Evolutionary conservation across 129 eudicot species (phyloP).

Genomic region (Flaveria robusta): DNA sequence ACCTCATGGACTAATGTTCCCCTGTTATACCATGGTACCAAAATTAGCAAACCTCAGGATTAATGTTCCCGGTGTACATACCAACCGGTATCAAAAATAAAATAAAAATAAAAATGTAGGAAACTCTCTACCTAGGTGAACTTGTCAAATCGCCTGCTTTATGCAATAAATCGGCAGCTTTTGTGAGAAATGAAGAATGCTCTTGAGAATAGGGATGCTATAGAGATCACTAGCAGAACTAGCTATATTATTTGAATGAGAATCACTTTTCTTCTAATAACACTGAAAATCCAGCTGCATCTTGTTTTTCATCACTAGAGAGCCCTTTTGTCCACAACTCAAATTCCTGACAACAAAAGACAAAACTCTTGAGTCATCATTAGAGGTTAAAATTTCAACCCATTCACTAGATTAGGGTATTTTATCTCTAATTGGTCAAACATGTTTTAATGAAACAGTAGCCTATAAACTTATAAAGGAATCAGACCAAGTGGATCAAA

Average conservation of each 20-base stretch:
- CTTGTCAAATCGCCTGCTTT: slow-evolving; percentile 77
- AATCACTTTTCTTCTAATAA: slow-evolving; percentile 68
- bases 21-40: not conserved
- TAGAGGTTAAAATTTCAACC: slow-evolving; percentile 10
- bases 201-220: slow-evolving; percentile 75
- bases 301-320: slow-evolving; percentile 55
- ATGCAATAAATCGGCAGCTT: slow-evolving; percentile 71
- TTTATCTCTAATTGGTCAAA: slow-evolving; percentile 16
- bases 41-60: too few species aligned
- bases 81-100: too few species aligned
- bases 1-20: not conserved
- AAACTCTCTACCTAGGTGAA: slow-evolving; percentile 66
- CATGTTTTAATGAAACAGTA: not conserved
- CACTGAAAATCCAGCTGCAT: slow-evolving; percentile 77
- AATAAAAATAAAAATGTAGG: not conserved
- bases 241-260: slow-evolving; percentile 18
- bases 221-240: slow-evolving; percentile 56
- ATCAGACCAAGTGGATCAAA: not conserved
- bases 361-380: slow-evolving; percentile 20
- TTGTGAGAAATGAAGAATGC: slow-evolving; percentile 50
- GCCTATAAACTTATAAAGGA: not conserved
- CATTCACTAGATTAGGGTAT: not conserved
- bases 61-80: too few species aligned
- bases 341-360: slow-evolving; percentile 63
- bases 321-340: slow-evolving; percentile 76